Percentiles rank a stretch among this genome's conserved stretches.
phyloP scores from a whole-genome alignment of 2,329 filamentous ascomycete genomes.

The Mycosphaerella sp. region DNA sequence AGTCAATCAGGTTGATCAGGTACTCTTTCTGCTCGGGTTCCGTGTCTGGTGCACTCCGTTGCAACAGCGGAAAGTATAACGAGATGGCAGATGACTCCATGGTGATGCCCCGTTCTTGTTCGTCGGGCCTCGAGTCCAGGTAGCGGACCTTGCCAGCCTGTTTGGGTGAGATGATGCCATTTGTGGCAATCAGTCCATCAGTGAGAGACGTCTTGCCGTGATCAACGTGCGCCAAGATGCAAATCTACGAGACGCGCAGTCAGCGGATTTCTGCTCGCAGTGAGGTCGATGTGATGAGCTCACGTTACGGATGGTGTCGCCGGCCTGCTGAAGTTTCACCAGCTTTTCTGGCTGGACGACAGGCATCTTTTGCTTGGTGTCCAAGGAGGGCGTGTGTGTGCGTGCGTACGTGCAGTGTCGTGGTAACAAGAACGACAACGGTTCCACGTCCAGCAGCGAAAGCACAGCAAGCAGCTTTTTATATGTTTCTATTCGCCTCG shows the following conservation, averaged over 20 bases:
- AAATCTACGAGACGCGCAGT: constrained; percentile 50
- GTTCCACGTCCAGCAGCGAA: background rate
- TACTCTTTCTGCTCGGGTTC: constrained; percentile 68
- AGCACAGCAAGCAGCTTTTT: no score
- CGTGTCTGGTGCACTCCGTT: constrained; percentile 56
- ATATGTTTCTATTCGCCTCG: background rate
- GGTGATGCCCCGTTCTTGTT: constrained; percentile 94
- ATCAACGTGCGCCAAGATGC: constrained; percentile 90
- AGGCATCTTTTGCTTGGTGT: constrained; percentile 57
- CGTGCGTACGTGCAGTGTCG: background rate
- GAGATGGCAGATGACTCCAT: constrained; percentile 99
- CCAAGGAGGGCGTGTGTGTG: background rate
- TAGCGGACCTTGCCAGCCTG: constrained; percentile 97
- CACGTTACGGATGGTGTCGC: constrained; percentile 89
- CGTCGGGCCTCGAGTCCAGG: constrained; percentile 90
- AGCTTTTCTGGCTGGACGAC: constrained; percentile 87
- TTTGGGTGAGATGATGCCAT: constrained; percentile 98
- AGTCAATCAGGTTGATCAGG: constrained; percentile 95
- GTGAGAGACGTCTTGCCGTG: constrained; percentile 98
- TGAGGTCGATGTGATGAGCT: constrained; percentile 30
- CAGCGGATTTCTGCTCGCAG: constrained; percentile 17
- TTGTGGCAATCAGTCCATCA: constrained; percentile 92
- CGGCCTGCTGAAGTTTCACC: constrained; percentile 77
- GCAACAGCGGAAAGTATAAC: constrained; percentile 85
- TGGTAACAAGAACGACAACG: background rate